These are phyloP conservation scores for Tuctoria greenei DNA, from an alignment of 176 grass and related monocot genomes.

Conservation along the genomic window DNA sequence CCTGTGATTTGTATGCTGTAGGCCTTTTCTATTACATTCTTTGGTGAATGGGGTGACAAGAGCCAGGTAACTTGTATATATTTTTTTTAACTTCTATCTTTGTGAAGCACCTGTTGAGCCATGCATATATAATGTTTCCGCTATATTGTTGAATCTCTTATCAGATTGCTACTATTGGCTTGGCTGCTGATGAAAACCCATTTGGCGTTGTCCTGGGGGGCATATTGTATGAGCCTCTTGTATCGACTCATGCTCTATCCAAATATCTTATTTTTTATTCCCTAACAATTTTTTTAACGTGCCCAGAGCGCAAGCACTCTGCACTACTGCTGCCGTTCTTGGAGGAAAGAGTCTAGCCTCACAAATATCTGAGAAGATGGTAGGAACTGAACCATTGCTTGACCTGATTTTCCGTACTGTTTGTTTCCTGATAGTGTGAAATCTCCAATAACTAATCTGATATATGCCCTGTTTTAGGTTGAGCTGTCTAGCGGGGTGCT, in stretches of 20 bases:
- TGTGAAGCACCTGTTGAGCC: constrained; percentile 5
- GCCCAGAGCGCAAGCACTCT: constrained; percentile 83
- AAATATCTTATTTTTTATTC: neutral
- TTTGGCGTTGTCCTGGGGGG: constrained; percentile 95
- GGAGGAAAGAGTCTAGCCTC: constrained; percentile 95
- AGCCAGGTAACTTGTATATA: constrained; percentile 69
- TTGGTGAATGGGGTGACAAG: constrained; percentile 99
- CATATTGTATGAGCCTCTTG: constrained; percentile 55
- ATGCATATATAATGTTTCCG: constrained; percentile 19
- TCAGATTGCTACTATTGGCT: constrained; percentile 96
- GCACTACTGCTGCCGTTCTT: constrained; percentile 90
- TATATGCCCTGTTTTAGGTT: constrained; percentile 40
- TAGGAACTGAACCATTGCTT: constrained; percentile 10
- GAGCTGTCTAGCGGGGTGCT: constrained; percentile 77
- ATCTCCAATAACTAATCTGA: neutral
- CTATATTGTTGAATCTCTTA: neutral
- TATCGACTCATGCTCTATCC: neutral
- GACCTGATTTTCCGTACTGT: neutral
- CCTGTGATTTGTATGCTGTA: constrained; percentile 37
- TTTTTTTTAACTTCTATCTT: constrained; percentile 17
- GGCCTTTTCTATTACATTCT: constrained; percentile 99
- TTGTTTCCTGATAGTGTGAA: neutral
- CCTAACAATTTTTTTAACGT: constrained; percentile 8
- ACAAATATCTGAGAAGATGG: constrained; percentile 99
- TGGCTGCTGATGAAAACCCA: constrained; percentile 91